Percentiles rank a stretch among this genome's conserved stretches.
phyloP scores from a whole-genome alignment of 257 asterid genomes.

The Knoxia roxburghii region DNA sequence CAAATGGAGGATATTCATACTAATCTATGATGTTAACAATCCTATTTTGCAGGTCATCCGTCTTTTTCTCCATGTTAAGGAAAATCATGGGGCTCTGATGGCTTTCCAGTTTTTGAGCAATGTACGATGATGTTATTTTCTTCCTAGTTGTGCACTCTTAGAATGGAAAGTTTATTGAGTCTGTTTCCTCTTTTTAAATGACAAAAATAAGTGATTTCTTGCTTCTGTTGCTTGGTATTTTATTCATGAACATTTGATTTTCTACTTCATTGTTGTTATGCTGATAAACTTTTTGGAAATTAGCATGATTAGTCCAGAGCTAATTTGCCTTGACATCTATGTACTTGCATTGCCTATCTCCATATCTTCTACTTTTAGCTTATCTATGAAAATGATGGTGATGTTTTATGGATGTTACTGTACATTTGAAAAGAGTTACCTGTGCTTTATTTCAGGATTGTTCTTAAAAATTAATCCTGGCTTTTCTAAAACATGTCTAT shows the following conservation, averaged over 20 bases:
- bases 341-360: not conserved
- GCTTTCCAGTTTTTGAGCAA: slow-evolving; percentile 94
- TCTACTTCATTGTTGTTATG: not conserved
- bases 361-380: not conserved
- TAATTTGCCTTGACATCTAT: not conserved
- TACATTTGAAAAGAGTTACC: not conserved
- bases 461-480: not conserved
- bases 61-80: slow-evolving; percentile 77
- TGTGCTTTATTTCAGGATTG: slow-evolving; percentile 4
- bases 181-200: not conserved
- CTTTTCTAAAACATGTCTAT: slow-evolving; percentile 1
- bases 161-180: not conserved
- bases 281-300: not conserved
- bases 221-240: not conserved
- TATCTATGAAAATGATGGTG: not conserved
- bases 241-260: not conserved
- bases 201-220: slow-evolving; percentile 5
- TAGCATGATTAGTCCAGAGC: not conserved
- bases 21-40: slow-evolving; percentile 8
- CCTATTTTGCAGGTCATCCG: slow-evolving; percentile 65
- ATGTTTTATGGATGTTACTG: not conserved
- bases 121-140: slow-evolving; percentile 43
- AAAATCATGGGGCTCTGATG: slow-evolving; percentile 62
- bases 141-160: not conserved
- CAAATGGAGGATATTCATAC: slow-evolving; percentile 6